These are phyloP conservation scores for Clonostachys rhizophaga DNA, from an alignment of 2,329 filamentous ascomycete species.

Conservation along the genomic window DNA sequence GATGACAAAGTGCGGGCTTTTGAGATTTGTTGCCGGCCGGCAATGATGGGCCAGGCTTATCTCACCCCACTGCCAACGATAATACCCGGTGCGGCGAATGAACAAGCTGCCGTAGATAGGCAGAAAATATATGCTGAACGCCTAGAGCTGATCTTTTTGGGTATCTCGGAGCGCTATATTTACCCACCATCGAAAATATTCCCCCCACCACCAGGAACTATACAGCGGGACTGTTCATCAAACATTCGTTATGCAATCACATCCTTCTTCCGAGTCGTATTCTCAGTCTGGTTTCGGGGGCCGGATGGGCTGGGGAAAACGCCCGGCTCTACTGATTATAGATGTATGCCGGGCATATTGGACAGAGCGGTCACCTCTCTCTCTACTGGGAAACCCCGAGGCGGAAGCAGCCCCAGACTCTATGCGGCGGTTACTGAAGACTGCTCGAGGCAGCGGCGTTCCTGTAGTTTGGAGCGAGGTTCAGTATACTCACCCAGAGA, in stretches of 20 bases:
- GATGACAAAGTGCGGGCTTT: no score
- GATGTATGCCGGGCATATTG: slow-evolving; percentile 43
- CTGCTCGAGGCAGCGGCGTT: slow-evolving; percentile 26
- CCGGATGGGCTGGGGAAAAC: slow-evolving; percentile 35
- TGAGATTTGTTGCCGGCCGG: no score
- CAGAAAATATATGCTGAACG: no score
- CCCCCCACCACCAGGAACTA: no score
- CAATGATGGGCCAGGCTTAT: background rate
- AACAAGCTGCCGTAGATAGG: background rate
- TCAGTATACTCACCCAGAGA: slow-evolving; percentile 32
- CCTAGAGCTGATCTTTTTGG: no score
- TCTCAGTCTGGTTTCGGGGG: slow-evolving; percentile 27
- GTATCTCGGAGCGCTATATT: no score
- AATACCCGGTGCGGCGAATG: background rate
- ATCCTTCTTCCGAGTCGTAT: slow-evolving; percentile 11
- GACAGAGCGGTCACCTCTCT: slow-evolving; percentile 32
- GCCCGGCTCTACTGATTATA: slow-evolving; percentile 35
- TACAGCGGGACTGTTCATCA: no score
- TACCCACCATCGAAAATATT: no score
- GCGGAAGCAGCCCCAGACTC: slow-evolving; percentile 24
- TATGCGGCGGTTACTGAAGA: slow-evolving; percentile 30
- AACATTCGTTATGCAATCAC: background rate
- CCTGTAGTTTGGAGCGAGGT: slow-evolving; percentile 39
- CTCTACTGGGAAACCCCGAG: slow-evolving; percentile 26
- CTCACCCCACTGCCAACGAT: background rate